Base-by-base conservation (phyloP, 495 filamentous ascomycete genomes). In the Aspergillus indologenus region DNA sequence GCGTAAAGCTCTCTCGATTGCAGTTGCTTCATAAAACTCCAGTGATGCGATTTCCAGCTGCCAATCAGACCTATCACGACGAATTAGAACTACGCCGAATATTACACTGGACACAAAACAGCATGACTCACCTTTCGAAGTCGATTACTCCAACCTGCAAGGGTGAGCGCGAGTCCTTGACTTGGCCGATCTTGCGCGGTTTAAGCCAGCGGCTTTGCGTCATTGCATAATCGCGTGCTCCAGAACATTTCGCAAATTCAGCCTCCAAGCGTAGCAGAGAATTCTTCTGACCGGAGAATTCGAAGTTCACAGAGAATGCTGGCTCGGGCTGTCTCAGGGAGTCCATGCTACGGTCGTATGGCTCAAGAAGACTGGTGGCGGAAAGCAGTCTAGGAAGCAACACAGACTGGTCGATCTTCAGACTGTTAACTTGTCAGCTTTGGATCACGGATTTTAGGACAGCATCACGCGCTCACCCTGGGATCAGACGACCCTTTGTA, bases 321-420 rank as follows among this genome's bases (percentile, higher is more conserved):
- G 71, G 71, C 34, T 65, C 65, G 4, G 70, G 59, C 11, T 56
- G 54, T 53, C 63, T 31, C 5, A 80, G 46, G 0, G 66, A 61
- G 19, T 23, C 29, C 6, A 58, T 69, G 18, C 73, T 77, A 46
- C 73, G 71, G 23, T 75, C 75, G 26, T 81, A 67, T 0, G 72
- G 68, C 24, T 77, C 74, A 45, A 90, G 84, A 3, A 85, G 67
- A 24, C 74, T 62, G 31, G 22, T 57, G 1, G 77, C 73, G 3
- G 58, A 46, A 22, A 65, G 63, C 29, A 73, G 65, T 34, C 64
- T 65, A 0, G 56, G 42, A 7, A 77, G 59, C 5, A 71, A 44
- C 34, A 68, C 57, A 9, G 69, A 52, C 19, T 69, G 64, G 8
- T 56, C 53, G 14, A 71, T 23, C 21, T 69, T 59, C 20, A 72